phyloP scores from a whole-genome alignment of 306 rosid species.

The Echinosophora koreensis region DNA sequence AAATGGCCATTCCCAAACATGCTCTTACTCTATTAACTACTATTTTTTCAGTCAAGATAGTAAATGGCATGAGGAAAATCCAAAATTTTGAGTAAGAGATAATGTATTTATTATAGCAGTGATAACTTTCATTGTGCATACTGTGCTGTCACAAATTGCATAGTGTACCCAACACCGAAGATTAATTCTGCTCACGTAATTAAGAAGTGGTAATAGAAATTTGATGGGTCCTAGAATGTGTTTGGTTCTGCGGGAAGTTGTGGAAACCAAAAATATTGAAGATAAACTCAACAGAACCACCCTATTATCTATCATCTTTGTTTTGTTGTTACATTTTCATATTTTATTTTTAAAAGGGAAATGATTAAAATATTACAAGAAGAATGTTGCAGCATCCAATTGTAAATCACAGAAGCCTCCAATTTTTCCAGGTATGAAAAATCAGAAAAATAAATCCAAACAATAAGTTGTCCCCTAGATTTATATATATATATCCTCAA shows the following conservation, averaged over 20 bases:
- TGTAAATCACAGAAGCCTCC: slow-evolving; percentile 61
- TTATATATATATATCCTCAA: slow-evolving; percentile 18
- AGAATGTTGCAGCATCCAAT: slow-evolving; percentile 50
- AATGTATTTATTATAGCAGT: neutral
- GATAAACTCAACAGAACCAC: neutral
- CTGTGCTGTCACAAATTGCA: neutral
- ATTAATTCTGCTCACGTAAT: slow-evolving; percentile 5
- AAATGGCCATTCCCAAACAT: too few species aligned
- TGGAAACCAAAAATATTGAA: neutral
- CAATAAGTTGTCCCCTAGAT: neutral
- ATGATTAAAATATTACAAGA: slow-evolving; percentile 43
- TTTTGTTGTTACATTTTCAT: neutral
- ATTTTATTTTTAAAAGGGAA: neutral
- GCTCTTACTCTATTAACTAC: too few species aligned
- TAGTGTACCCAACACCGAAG: neutral
- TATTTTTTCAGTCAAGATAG: too few species aligned
- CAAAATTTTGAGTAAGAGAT: neutral
- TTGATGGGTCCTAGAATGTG: slow-evolving; percentile 6
- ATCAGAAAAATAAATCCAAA: slow-evolving; percentile 40
- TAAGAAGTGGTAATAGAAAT: neutral
- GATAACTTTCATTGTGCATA: neutral
- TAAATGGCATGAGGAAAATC: too few species aligned
- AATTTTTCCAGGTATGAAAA: slow-evolving; percentile 59
- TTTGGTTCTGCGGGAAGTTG: neutral
- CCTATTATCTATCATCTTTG: neutral